Percentiles rank a stretch among this genome's conserved stretches.
phyloP scores from a whole-genome alignment of 495 filamentous ascomycete genomes.

The Trichoderma erinaceum region DNA sequence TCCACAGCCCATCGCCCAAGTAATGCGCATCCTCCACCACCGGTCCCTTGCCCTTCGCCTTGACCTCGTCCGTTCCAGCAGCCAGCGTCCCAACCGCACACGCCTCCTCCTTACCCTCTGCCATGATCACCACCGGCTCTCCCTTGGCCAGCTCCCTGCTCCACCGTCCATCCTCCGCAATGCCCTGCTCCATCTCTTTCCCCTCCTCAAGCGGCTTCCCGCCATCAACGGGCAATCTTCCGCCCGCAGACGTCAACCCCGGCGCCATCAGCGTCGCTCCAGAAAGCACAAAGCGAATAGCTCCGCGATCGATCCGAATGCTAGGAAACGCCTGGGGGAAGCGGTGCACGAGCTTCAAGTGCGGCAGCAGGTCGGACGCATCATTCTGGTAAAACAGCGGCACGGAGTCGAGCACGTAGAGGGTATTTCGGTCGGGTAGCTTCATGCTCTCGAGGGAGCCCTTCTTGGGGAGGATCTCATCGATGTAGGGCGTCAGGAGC shows the following conservation, averaged over 20 bases:
- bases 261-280: slow-evolving; percentile 95
- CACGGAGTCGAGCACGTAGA: slow-evolving; percentile 71
- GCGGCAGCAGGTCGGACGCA: slow-evolving; percentile 65
- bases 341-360: slow-evolving; percentile 68
- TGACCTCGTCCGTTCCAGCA: slow-evolving; percentile 87
- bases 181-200: slow-evolving; percentile 34
- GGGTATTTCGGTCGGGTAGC: slow-evolving; percentile 79
- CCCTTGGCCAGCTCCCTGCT: slow-evolving; percentile 62
- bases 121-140: slow-evolving; percentile 76
- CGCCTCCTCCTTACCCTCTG: slow-evolving; percentile 89
- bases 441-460: slow-evolving; percentile 86
- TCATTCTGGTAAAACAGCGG: slow-evolving; percentile 91
- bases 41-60: slow-evolving; percentile 84
- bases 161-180: slow-evolving; percentile 44
- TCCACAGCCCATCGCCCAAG: slow-evolving; percentile 93
- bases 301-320: slow-evolving; percentile 81
- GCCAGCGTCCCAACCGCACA: slow-evolving; percentile 82
- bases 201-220: slow-evolving; percentile 27
- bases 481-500: slow-evolving; percentile 78
- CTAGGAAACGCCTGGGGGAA: slow-evolving; percentile 61
- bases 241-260: slow-evolving; percentile 76
- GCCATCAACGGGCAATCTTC: slow-evolving; percentile 59
- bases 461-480: slow-evolving; percentile 94
- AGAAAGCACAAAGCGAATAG: slow-evolving; percentile 90
- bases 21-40: slow-evolving; percentile 91